Evolutionary conservation across 306 rosid species (phyloP).

Genomic region (Mimosa pudica): DNA sequence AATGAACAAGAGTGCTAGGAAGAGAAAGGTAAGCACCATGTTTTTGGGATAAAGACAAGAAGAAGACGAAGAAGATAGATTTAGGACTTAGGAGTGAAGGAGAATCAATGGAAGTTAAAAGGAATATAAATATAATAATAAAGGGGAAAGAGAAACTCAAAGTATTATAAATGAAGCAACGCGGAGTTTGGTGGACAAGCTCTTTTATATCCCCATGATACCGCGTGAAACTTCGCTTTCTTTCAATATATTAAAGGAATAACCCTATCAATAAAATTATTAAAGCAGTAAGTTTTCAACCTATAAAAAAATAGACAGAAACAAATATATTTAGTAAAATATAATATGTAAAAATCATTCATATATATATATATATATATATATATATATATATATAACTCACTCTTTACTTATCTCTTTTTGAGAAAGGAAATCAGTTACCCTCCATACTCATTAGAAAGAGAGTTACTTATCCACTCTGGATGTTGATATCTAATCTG

Average conservation of each 20-base stretch:
- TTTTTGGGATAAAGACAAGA: slow-evolving; percentile 30
- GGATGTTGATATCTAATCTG: too few relatives aligned
- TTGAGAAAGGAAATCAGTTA: too few relatives aligned
- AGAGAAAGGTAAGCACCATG: slow-evolving; percentile 53
- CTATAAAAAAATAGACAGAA: too few relatives aligned
- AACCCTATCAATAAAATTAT: too few relatives aligned
- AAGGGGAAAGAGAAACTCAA: background rate
- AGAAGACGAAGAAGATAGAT: slow-evolving; percentile 29
- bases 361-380: too few relatives aligned
- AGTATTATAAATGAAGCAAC: background rate
- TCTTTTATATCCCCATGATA: background rate
- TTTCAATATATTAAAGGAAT: background rate
- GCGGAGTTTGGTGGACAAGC: background rate
- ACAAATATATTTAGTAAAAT: too few relatives aligned
- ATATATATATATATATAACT: too few relatives aligned
- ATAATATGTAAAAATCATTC: too few relatives aligned
- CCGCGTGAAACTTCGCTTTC: slow-evolving; percentile 15
- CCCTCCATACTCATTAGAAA: too few relatives aligned
- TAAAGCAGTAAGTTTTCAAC: too few relatives aligned
- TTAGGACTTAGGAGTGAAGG: slow-evolving; percentile 13
- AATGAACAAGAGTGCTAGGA: slow-evolving; percentile 55
- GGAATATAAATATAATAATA: background rate
- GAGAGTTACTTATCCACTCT: too few relatives aligned
- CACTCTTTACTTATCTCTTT: too few relatives aligned
- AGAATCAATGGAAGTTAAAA: background rate